Conservation (phyloP, 495 filamentous ascomycete genomes). For the Xylaria sp. region DNA sequence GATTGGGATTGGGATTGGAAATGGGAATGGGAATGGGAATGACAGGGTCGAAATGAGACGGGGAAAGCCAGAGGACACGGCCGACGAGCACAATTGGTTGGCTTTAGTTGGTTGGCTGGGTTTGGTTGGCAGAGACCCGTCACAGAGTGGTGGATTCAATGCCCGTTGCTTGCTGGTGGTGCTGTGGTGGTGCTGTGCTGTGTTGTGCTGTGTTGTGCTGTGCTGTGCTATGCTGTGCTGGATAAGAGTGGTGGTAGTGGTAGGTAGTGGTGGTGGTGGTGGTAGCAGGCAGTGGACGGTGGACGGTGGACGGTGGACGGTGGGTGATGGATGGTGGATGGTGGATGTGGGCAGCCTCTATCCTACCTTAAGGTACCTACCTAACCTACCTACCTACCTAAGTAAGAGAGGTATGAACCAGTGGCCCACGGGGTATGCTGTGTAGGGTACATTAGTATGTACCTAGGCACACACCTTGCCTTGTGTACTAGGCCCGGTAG, state of each 20-base stretch:
- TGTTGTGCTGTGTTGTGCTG: not conserved
- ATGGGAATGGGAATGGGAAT: constrained; percentile 13
- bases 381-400: not conserved
- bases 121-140: constrained; percentile 7
- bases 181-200: too few species aligned
- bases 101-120: constrained; percentile 15
- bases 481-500: too few species aligned
- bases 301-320: too few species aligned
- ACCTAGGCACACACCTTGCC: not conserved
- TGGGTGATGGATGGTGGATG: not conserved
- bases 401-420: too few species aligned
- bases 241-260: not conserved
- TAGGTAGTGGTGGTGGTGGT: not conserved
- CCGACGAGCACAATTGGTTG: constrained; percentile 21
- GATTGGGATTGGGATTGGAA: constrained; percentile 11
- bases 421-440: not conserved
- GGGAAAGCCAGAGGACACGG: constrained; percentile 14
- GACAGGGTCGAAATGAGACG: constrained; percentile 29
- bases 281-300: too few species aligned
- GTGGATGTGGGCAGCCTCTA: not conserved
- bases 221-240: not conserved
- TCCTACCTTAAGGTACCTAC: not conserved
- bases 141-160: constrained; percentile 15
- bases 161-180: constrained; percentile 15
- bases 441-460: not conserved